Evolutionary conservation across 2,329 filamentous ascomycete species (phyloP), one percentile per base, ranked within the genome.

Genomic region (Penicillium brasilianum): DNA sequence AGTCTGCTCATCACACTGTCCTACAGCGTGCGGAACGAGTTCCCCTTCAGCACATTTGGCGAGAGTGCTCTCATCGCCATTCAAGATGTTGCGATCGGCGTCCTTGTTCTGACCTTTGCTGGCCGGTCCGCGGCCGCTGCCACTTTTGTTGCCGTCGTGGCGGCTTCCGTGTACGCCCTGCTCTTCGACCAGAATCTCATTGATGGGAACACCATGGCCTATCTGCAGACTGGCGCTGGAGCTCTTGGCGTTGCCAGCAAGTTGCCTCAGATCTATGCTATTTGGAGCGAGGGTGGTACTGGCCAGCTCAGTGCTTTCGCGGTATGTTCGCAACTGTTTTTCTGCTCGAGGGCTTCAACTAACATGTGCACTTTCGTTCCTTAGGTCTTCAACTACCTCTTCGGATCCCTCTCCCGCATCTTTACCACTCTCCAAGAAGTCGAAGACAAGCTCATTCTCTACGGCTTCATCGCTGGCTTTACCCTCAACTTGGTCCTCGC

Each of bases 391-490:
- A 98, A 97, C 84, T 99, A 97, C 80, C 91, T 99, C 72, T 84
- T 89, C 70, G 95, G 96, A 41, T 97, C 93, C 46, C 87, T 98
- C 60, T 91, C 92, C 28, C 91, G 95, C 75, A 96, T 99, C 81
- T 99, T 97, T 80, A 99, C 95, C 34, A 99, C 96, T 9, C 83
- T 99, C 60, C 93, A 98, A 74, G 95, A 99, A 82, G 95, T 99
- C 62, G 91, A 96, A 76, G 95, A 99, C 79, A 93, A 93, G 80
- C 84, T 98, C 61, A 98, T 99, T 71, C 85, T 99, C 28, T 98
- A 96, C 80, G 91, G 93, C 54, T 98, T 96, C 83, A 81, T 98
- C 58, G 92, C 93, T 8, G 95, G 93, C 30, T 97, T 97, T 76
- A 80, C 83, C n/a, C 86, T 99, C 70, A 99, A 99, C 78, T 83